Evolutionary conservation across 1,139 yeast genomes (phyloP).

Genomic region (Blastobotrys elegans): DNA sequence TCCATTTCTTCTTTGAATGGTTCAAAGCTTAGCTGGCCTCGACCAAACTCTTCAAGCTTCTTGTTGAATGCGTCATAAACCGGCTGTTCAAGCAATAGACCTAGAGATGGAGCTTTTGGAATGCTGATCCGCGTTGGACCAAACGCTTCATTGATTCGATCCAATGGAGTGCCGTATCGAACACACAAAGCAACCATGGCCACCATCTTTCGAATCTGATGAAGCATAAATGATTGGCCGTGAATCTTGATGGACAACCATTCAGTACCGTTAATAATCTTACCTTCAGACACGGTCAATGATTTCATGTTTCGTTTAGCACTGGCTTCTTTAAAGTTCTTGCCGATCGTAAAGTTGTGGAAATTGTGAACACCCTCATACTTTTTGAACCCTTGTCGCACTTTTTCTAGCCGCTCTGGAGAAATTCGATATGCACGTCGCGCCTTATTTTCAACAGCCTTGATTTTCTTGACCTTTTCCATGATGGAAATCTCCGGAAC

Average conservation of each 20-base stretch:
- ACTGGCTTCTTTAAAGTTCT: constrained; percentile 79
- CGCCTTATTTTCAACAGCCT: constrained; percentile 59
- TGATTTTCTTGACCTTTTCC: constrained; percentile 47
- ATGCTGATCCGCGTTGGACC: constrained; percentile 70
- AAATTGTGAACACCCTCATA: constrained; percentile 90
- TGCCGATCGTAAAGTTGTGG: constrained; percentile 92
- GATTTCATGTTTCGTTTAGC: constrained; percentile 77
- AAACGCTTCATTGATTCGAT: constrained; percentile 75
- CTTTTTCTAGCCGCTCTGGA: constrained; percentile 50
- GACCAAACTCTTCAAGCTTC: constrained; percentile 70
- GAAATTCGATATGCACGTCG: constrained; percentile 70
- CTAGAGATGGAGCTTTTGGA: constrained; percentile 97
- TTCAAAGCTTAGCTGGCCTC: constrained; percentile 67
- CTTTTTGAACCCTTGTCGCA: constrained; percentile 63
- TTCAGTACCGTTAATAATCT: constrained; percentile 87
- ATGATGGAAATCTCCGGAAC: constrained; percentile 6
- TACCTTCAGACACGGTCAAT: constrained; percentile 81
- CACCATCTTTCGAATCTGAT: constrained; percentile 97
- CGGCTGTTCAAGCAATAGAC: constrained; percentile 83
- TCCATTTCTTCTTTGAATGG: constrained; percentile 67
- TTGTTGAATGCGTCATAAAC: constrained; percentile 83
- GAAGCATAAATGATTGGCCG: constrained; percentile 98
- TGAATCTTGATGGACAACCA: constrained; percentile 96
- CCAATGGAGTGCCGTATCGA: constrained; percentile 77
- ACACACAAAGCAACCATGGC: constrained; percentile 88